These are phyloP conservation scores for Trichophyton schoenleinii DNA, from an alignment of 2,329 filamentous ascomycete species.

Conservation along the genomic window DNA sequence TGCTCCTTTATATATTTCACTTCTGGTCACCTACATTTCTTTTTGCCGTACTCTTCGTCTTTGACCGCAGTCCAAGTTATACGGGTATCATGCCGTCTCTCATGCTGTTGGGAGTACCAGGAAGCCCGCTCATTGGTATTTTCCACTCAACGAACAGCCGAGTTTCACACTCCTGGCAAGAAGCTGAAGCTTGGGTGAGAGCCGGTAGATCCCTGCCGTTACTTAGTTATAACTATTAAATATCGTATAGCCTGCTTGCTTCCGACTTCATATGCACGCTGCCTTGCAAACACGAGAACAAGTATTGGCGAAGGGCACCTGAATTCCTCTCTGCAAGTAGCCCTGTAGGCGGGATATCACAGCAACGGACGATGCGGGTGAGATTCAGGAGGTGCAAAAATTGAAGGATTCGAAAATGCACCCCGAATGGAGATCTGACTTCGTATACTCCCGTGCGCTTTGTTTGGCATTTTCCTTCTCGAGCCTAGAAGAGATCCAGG, in stretches of 20 bases:
- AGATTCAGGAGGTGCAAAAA: neutral
- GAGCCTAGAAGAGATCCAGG: neutral
- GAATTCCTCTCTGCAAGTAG: neutral
- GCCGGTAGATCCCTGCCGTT: neutral
- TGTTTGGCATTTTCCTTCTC: neutral
- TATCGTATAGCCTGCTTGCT: neutral
- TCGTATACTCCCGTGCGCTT: neutral
- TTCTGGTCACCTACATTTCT: neutral
- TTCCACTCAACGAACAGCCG: neutral
- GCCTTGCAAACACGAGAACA: neutral
- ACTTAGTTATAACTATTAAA: neutral
- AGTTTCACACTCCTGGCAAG: neutral
- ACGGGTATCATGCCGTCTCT: neutral
- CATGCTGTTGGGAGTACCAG: neutral
- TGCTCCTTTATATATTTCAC: neutral
- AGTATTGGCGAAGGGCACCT: neutral
- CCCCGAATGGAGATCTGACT: neutral
- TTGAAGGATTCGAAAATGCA: neutral
- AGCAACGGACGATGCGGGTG: neutral
- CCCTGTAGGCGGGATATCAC: neutral
- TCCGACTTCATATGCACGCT: neutral
- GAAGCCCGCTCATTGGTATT: neutral
- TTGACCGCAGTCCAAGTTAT: neutral
- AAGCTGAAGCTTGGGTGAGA: neutral
- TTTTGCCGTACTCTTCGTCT: neutral